These are phyloP conservation scores for Fusarium pseudocircinatum DNA, from an alignment of 2,329 filamentous ascomycete genomes.

Conservation along the genomic window DNA sequence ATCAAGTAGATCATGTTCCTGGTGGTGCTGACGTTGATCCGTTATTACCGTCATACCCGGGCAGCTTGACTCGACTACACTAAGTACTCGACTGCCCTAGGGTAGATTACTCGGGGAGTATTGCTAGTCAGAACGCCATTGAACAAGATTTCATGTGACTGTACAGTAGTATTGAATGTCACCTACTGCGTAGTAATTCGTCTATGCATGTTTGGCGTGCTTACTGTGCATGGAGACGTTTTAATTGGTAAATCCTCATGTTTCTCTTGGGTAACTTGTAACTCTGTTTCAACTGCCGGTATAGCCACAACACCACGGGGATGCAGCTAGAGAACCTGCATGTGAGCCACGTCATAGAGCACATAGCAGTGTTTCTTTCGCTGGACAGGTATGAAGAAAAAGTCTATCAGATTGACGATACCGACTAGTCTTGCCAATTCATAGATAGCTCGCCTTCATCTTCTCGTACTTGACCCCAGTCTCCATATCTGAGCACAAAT, in stretches of 20 bases:
- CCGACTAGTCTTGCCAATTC: not conserved
- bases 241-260: not conserved
- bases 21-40: not conserved
- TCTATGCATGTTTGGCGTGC: not conserved
- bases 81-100: not conserved
- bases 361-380: not conserved
- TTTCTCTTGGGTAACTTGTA: conserved; percentile 1
- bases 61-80: not conserved
- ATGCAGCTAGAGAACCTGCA: not conserved
- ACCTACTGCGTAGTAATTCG: not conserved
- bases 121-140: not conserved
- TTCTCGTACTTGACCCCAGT: not conserved
- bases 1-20: not conserved
- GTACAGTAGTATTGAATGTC: not conserved
- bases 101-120: not conserved
- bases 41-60: not conserved
- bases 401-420: not conserved
- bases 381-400: not conserved
- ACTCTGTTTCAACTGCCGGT: conserved; percentile 19
- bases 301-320: not conserved
- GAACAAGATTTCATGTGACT: not conserved
- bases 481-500: not conserved
- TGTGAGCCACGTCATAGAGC: not conserved
- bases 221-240: not conserved
- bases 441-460: not conserved